phyloP scores from a whole-genome alignment of 257 asterid genomes.

The Ocimum tenuiflorum region DNA sequence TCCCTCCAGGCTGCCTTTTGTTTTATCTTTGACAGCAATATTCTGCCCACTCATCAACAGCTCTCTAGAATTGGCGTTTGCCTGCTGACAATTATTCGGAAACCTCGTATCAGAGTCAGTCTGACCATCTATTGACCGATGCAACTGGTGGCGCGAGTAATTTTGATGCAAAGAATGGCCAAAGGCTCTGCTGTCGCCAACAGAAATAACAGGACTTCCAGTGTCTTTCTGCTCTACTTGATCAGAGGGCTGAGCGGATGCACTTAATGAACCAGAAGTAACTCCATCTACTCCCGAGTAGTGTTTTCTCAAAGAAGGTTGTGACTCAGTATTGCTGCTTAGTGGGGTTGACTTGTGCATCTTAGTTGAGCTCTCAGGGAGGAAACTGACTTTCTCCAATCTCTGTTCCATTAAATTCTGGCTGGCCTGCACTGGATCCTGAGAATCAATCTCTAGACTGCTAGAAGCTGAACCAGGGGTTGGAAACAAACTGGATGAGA shows the following conservation, averaged over 20 bases:
- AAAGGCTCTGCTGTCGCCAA: constrained; percentile 25
- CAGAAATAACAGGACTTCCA: neutral
- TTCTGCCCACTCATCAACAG: constrained; percentile 23
- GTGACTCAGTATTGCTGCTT: constrained; percentile 18
- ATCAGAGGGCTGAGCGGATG: constrained; percentile 23
- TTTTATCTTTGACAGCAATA: constrained; percentile 22
- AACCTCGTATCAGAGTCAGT: constrained; percentile 21
- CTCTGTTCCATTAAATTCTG: constrained; percentile 21
- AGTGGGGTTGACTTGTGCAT: constrained; percentile 10
- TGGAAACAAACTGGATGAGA: constrained; percentile 21
- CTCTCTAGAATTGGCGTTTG: constrained; percentile 33
- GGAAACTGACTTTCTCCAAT: constrained; percentile 14
- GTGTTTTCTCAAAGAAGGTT: constrained; percentile 14
- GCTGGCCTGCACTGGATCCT: constrained; percentile 24
- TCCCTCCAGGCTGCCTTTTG: constrained; percentile 17
- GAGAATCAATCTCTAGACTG: constrained; percentile 24
- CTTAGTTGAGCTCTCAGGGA: constrained; percentile 21
- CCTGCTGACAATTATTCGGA: constrained; percentile 28
- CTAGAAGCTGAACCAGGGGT: constrained; percentile 36
- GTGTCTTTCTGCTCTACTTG: constrained; percentile 27
- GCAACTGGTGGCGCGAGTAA: constrained; percentile 28
- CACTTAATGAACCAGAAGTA: constrained; percentile 21
- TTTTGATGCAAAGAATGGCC: constrained; percentile 32
- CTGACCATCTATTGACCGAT: constrained; percentile 27
- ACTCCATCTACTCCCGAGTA: constrained; percentile 20